Conservation (phyloP, 2,329 filamentous ascomycete species). For the Phialophora tarda region DNA sequence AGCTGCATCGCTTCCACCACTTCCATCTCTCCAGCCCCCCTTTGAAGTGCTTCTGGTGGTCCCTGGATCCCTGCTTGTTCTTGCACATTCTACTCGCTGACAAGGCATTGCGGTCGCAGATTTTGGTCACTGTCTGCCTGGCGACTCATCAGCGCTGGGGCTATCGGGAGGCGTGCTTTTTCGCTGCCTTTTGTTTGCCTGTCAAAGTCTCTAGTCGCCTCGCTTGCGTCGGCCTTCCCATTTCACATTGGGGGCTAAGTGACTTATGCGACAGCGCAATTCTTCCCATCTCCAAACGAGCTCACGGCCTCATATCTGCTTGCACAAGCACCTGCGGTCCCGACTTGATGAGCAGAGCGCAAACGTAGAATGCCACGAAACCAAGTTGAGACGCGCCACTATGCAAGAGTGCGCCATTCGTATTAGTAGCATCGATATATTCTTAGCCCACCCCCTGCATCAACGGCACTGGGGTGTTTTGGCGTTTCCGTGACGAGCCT, state of each 20-base stretch:
- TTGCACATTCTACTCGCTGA: constrained; percentile 1
- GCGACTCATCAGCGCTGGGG: neutral
- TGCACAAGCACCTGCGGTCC: neutral
- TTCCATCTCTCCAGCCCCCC: neutral
- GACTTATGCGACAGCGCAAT: neutral
- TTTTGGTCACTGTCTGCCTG: neutral
- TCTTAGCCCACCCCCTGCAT: constrained; percentile 21
- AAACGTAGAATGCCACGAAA: constrained; percentile 3
- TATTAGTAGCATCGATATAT: constrained; percentile 16
- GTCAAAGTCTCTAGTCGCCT: constrained; percentile 6
- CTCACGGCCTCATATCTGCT: neutral
- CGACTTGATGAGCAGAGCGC: neutral
- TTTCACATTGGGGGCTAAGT: constrained; percentile 2
- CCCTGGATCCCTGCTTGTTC: constrained; percentile 2
- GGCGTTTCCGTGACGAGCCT: neutral
- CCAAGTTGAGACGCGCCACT: neutral
- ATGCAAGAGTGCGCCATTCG: constrained; percentile 16
- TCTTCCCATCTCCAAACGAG: neutral
- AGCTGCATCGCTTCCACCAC: neutral
- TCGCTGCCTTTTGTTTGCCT: constrained; percentile 7
- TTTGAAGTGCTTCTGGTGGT: neutral
- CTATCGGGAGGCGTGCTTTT: neutral
- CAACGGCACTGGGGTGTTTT: neutral
- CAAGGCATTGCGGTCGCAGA: neutral
- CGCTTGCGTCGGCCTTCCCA: constrained; percentile 14